Base-by-base conservation (phyloP, 2,329 filamentous ascomycete species). In the Elsinoe australis region DNA sequence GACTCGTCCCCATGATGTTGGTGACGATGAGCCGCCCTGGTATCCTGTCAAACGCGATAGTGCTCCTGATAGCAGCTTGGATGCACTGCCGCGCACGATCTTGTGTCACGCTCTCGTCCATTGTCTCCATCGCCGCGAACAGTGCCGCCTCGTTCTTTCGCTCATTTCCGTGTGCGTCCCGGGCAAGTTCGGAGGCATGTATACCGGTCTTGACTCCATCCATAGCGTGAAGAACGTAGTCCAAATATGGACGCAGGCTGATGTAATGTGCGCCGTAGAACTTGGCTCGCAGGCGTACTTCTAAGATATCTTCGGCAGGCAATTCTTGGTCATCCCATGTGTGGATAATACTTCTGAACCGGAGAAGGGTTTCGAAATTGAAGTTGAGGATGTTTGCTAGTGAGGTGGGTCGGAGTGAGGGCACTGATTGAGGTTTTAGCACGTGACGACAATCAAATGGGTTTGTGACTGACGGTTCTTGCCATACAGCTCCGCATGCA, bases 1-100 rank as follows among this genome's bases (percentile, higher is more conserved):
- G 90, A 53, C 88, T 85, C 14, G 90, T 96, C 46, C 90, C 89
- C 66, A 95, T 94, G 18, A 95, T 82, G 58, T 95, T 96, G n/a
- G 90, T 96, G 49, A 96, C 82, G 45, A 95, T 83, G 70, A 86
- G 59, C 65, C 72, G 56, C 73, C 76, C 53, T 74, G 82, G 59
- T 70, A 84, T 63, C 73, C 85, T 72, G 61, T 85, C 78, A 61
- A 96, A 94, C 1, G 88, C 87, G 48, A 80, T 76, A 0, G 90
- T 96, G 63, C 90, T 95, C 60, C 84, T 74, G 47, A 95, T 80
- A 1, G 94, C 79, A 5, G 87, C 85, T 34, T 79, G 71, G 49
- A 92, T 76, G 51, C 83, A 87, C 24, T 60, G 62, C 53, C 57
- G 58, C 33, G 61, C 61, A 7, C 59, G 60, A n/a, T 51, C 39